A percentile compares a stretch with the other conserved stretches of the same genome.
These are phyloP conservation scores for Citrus sp. DNA, from an alignment of 345 rosid species.

Conservation along the genomic window DNA sequence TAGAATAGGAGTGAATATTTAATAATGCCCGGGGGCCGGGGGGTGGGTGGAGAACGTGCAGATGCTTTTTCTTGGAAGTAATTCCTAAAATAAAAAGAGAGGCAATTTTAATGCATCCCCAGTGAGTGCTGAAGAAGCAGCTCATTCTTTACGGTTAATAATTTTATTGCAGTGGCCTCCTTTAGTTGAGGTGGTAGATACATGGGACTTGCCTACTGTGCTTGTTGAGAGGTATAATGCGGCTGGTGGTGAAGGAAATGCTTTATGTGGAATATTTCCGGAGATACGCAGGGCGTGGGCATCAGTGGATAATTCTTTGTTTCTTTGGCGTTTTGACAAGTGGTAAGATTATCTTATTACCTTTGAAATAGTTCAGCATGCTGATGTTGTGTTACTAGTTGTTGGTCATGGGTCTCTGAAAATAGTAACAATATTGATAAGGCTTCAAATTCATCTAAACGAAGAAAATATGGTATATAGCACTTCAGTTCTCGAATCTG, in stretches of 20 bases:
- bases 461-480: neutral
- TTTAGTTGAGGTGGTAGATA: slow-evolving; percentile 69
- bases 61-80: neutral
- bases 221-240: slow-evolving; percentile 86
- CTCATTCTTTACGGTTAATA: neutral
- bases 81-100: neutral
- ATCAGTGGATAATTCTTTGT: slow-evolving; percentile 83
- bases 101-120: neutral
- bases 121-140: neutral
- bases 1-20: neutral
- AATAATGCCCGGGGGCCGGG: neutral
- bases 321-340: slow-evolving; percentile 95
- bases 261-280: slow-evolving; percentile 90
- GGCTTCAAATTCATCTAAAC: neutral
- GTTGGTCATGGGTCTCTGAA: neutral
- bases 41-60: neutral
- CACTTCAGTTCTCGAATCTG: neutral
- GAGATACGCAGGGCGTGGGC: slow-evolving; percentile 98
- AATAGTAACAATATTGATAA: neutral
- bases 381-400: neutral
- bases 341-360: slow-evolving; percentile 40
- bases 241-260: slow-evolving; percentile 97
- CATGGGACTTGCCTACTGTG: slow-evolving; percentile 81
- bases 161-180: slow-evolving; percentile 86
- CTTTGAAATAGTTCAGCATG: neutral